Evolutionary conservation across 208 protist species (phyloP).

Genomic region (Kentomonas sorsogonicus): DNA sequence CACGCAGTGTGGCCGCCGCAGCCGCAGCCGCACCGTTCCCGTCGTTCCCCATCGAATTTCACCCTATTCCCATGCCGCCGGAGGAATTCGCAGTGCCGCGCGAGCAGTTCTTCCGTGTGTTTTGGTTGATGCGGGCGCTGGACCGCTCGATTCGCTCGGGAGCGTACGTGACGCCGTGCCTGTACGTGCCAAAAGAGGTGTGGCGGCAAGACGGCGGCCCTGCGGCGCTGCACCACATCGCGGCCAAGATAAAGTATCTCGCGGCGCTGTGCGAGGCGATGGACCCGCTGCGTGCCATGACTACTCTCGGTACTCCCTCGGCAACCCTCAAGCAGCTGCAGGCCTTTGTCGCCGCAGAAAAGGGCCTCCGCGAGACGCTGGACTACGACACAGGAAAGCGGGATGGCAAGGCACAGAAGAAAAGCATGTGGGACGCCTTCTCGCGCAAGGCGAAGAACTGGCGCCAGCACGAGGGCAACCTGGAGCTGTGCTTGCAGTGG

Average conservation of each 20-base stretch:
- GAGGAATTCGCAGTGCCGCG: conserved; percentile 56
- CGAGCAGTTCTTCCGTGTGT: conserved; percentile 43
- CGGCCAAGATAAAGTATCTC: conserved; percentile 59
- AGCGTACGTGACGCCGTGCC: conserved; percentile 65
- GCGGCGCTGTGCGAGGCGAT: conserved; percentile 55
- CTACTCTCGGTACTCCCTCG: conserved; percentile 36
- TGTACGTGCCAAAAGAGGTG: conserved; percentile 71
- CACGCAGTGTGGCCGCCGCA: conserved; percentile 31
- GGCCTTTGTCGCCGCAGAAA: conserved; percentile 35
- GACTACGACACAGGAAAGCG: conserved; percentile 43
- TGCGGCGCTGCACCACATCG: conserved; percentile 35
- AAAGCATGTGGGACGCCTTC: conserved; percentile 34
- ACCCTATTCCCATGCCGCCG: conserved; percentile 41
- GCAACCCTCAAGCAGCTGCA: conserved; percentile 35
- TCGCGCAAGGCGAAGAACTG: conserved; percentile 61
- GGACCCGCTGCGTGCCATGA: conserved; percentile 51
- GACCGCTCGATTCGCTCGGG: conserved; percentile 67
- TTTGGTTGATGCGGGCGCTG: conserved; percentile 75
- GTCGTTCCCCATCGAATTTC: conserved; percentile 55
- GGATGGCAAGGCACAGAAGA: conserved; percentile 32
- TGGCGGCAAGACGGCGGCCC: conserved; percentile 67
- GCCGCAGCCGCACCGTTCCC: conserved; percentile 43
- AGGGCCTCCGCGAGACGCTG: conserved; percentile 38
- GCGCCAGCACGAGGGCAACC: conserved; percentile 50
- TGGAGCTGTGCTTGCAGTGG: conserved; percentile 55